Percentiles rank a stretch among this genome's conserved stretches.
Evolutionary conservation across 2,329 filamentous ascomycete species (phyloP).

Genomic region (Diplodia intermedia): DNA sequence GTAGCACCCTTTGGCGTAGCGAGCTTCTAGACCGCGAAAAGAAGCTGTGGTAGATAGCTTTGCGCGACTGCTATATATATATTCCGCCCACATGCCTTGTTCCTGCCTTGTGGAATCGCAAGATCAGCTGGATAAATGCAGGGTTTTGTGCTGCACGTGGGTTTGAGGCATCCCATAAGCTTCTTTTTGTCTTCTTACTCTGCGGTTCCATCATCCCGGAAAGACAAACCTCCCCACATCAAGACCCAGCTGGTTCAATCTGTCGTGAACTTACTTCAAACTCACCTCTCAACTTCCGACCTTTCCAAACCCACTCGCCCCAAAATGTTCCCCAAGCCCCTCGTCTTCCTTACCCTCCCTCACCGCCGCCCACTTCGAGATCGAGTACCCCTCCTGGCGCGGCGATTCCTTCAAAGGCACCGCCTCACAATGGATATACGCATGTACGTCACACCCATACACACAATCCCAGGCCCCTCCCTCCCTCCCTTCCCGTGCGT

Average conservation of each 20-base stretch:
- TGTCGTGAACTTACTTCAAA: neutral
- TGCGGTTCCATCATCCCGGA: neutral
- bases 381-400: conserved; percentile 53
- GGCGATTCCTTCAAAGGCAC: conserved; percentile 49
- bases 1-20: neutral
- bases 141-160: neutral
- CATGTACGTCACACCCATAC: conserved; percentile 43
- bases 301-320: neutral
- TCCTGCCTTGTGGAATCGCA: neutral
- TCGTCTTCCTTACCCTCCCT: neutral
- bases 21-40: neutral
- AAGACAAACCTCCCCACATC: neutral
- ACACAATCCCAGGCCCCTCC: neutral
- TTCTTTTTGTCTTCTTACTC: neutral
- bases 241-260: neutral
- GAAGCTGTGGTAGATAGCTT: neutral
- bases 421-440: conserved; percentile 50
- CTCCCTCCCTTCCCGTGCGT: neutral
- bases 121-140: neutral
- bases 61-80: neutral
- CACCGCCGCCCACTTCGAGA: conserved; percentile 51
- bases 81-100: neutral
- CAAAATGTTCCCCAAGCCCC: neutral
- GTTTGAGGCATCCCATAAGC: neutral
- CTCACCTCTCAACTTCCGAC: neutral